Evolutionary conservation across 2,329 filamentous ascomycete species (phyloP).

Genomic region (Talaromyces sp.): DNA sequence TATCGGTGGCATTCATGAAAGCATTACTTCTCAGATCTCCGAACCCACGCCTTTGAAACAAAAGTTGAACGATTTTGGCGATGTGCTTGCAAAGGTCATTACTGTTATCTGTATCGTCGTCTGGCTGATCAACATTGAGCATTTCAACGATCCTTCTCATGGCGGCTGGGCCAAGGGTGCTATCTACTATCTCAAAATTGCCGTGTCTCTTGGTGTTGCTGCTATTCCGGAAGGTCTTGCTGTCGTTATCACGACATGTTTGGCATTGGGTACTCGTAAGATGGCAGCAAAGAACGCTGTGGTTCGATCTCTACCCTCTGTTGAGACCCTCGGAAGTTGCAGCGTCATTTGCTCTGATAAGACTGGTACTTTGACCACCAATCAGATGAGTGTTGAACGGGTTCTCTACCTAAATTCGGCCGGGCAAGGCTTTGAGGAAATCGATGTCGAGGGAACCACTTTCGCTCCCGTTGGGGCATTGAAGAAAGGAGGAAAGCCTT

Average conservation of each 20-base stretch:
- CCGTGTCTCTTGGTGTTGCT: slow-evolving; percentile 94
- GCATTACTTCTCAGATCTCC: slow-evolving; percentile 95
- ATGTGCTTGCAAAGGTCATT: slow-evolving; percentile 94
- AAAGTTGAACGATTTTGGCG: slow-evolving; percentile 97
- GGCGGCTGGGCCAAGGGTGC: slow-evolving; percentile 94
- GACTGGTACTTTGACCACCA: slow-evolving; percentile 95
- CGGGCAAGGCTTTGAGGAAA: slow-evolving; percentile 73
- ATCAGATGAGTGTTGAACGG: slow-evolving; percentile 98
- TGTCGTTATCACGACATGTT: slow-evolving; percentile 97
- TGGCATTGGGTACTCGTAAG: slow-evolving; percentile 92
- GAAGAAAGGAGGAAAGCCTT: slow-evolving; percentile 62
- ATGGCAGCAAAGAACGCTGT: slow-evolving; percentile 99
- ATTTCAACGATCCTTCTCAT: slow-evolving; percentile 93
- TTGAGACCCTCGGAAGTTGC: slow-evolving; percentile 97
- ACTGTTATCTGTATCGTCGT: slow-evolving; percentile 94
- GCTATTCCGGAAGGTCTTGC: slow-evolving; percentile 97
- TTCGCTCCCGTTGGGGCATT: slow-evolving; percentile 81
- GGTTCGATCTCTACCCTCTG: slow-evolving; percentile 90
- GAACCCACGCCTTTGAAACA: slow-evolving; percentile 96
- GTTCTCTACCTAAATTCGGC: slow-evolving; percentile 75
- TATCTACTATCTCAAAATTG: slow-evolving; percentile 99
- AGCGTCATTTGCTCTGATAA: slow-evolving; percentile 99
- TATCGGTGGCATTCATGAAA: slow-evolving; percentile 98
- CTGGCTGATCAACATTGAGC: slow-evolving; percentile 97
- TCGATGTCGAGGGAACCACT: slow-evolving; percentile 88